Evolutionary conservation across 768 basidiomycete genomes (phyloP).

Genomic region (Russula sp.): DNA sequence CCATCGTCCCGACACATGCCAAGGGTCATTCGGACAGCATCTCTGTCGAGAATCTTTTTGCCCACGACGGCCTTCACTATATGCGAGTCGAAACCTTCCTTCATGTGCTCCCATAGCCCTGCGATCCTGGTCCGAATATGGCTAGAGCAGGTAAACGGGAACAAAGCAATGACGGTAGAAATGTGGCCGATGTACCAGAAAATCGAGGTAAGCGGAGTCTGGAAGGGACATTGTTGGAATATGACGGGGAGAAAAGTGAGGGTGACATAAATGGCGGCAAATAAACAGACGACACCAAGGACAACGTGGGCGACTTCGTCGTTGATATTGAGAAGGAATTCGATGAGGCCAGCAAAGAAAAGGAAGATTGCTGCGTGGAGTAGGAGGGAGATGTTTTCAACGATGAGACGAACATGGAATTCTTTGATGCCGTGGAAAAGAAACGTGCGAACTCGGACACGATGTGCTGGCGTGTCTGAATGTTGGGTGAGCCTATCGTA

Average conservation of each 20-base stretch:
- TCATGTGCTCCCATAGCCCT: background rate
- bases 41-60: background rate
- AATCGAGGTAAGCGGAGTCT: constrained; percentile 7
- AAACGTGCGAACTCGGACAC: constrained; percentile 19
- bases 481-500: constrained; percentile 16
- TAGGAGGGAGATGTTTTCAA: constrained; percentile 15
- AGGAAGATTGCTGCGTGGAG: constrained; percentile 6
- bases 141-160: background rate
- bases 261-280: background rate
- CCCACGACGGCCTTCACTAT: background rate
- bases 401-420: constrained; percentile 12
- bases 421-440: constrained; percentile 2
- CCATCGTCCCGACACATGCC: background rate
- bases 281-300: background rate
- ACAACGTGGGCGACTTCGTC: background rate
- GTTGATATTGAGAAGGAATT: constrained; percentile 10
- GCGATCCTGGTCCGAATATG: background rate
- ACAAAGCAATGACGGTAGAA: background rate
- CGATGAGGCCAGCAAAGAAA: constrained; percentile 6
- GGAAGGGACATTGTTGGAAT: constrained; percentile 1
- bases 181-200: constrained; percentile 4
- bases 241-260: background rate
- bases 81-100: background rate
- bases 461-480: background rate
- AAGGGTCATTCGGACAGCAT: background rate